Percentiles rank a stretch among this genome's conserved stretches.
These are phyloP conservation scores for Penicillium atrosanguineum DNA, from an alignment of 495 filamentous ascomycete genomes.

Conservation along the genomic window DNA sequence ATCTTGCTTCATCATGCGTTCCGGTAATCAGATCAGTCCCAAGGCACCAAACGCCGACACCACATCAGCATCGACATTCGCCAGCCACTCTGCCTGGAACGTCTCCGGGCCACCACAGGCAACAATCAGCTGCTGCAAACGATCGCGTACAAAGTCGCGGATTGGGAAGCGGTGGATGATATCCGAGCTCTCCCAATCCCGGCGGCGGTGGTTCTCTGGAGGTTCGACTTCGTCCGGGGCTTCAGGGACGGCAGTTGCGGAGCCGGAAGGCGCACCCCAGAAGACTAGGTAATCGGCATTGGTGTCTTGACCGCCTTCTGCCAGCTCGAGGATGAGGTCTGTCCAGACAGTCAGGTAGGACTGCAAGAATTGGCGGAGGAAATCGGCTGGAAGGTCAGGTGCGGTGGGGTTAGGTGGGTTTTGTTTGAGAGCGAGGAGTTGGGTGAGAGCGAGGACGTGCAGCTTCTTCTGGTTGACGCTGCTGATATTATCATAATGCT, in stretches of 20 bases:
- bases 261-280: conserved; percentile 39
- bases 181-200: conserved; percentile 59
- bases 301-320: conserved; percentile 42
- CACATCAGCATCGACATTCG: conserved; percentile 85
- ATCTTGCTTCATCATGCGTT: background rate
- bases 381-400: conserved; percentile 34
- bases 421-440: conserved; percentile 64
- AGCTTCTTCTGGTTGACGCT: conserved; percentile 76
- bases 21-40: conserved; percentile 32
- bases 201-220: conserved; percentile 57
- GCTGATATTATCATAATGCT: conserved; percentile 77
- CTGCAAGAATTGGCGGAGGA: conserved; percentile 60
- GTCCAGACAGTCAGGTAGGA: conserved; percentile 70
- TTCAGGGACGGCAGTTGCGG: conserved; percentile 28
- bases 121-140: conserved; percentile 62
- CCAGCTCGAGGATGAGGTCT: conserved; percentile 60
- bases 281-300: conserved; percentile 54
- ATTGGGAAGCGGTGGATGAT: conserved; percentile 69
- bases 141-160: conserved; percentile 65
- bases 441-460: conserved; percentile 75
- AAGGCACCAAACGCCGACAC: conserved; percentile 62
- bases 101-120: conserved; percentile 66
- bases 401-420: conserved; percentile 40
- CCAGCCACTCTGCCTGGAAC: conserved; percentile 77
- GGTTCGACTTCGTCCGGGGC: conserved; percentile 52